Evolutionary conservation across 176 grass and related monocot species (phyloP).

Genomic region (Avena insularis): DNA sequence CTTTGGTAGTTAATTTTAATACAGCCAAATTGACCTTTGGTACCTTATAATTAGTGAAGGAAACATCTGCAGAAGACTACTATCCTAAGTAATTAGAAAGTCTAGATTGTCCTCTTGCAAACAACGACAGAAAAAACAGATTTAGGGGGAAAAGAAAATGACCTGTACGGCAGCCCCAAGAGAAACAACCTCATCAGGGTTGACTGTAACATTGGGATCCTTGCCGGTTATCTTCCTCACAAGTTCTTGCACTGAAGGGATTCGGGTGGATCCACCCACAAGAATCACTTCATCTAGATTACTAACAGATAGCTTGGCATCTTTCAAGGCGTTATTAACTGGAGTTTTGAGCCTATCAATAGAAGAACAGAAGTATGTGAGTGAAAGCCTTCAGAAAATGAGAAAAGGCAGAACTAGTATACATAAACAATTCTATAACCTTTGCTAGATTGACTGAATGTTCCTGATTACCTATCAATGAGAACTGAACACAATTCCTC

Average conservation of each 20-base stretch:
- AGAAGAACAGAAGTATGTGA: slow-evolving; percentile 24
- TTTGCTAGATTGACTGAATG: slow-evolving; percentile 23
- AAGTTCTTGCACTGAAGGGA: slow-evolving; percentile 92
- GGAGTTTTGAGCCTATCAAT: slow-evolving; percentile 81
- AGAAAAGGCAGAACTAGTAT: background rate
- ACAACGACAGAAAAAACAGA: background rate
- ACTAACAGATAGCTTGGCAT: slow-evolving; percentile 86
- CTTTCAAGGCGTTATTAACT: slow-evolving; percentile 82
- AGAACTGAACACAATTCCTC: slow-evolving; percentile 95
- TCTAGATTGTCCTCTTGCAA: slow-evolving; percentile 13
- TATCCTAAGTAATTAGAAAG: background rate
- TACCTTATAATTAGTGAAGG: background rate
- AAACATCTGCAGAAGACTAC: background rate
- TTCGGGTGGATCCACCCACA: slow-evolving; percentile 96
- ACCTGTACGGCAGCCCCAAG: slow-evolving; percentile 98
- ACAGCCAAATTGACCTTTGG: background rate
- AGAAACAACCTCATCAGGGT: slow-evolving; percentile 97
- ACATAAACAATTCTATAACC: background rate
- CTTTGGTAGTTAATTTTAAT: background rate
- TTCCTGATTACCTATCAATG: slow-evolving; percentile 77
- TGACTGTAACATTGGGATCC: slow-evolving; percentile 99
- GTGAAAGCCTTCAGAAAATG: background rate
- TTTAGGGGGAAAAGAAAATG: slow-evolving; percentile 39
- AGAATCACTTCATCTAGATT: slow-evolving; percentile 97
- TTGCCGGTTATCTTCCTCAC: slow-evolving; percentile 91